Percentiles rank a stretch among this genome's conserved stretches.
These are phyloP conservation scores for Escovopsis sp. DNA, from an alignment of 2,329 filamentous ascomycete species.

Conservation along the genomic window DNA sequence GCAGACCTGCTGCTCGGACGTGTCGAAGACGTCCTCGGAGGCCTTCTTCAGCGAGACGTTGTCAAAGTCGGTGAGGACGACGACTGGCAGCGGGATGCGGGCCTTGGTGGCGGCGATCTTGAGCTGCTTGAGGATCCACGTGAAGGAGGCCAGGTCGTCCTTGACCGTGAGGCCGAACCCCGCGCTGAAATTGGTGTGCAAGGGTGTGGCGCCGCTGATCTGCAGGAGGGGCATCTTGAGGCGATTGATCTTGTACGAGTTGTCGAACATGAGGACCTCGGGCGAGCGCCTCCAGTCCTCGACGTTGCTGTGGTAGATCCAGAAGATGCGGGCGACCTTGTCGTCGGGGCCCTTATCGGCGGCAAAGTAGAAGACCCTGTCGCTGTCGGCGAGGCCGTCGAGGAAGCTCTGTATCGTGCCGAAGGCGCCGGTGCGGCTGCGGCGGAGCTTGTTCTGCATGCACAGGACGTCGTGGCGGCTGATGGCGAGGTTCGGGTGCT, in stretches of 20 bases:
- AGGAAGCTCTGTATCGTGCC: neutral
- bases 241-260: slow-evolving; percentile 5
- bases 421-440: neutral
- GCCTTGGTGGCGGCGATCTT: slow-evolving; percentile 1
- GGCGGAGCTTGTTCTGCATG: neutral
- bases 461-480: neutral
- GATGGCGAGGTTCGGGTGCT: neutral
- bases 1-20: slow-evolving; percentile 1
- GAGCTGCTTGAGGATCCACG: slow-evolving; percentile 1
- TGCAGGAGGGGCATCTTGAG: slow-evolving; percentile 5
- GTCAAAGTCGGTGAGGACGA: slow-evolving; percentile 1
- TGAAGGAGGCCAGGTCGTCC: neutral
- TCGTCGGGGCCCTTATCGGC: neutral
- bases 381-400: neutral
- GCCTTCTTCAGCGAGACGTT: neutral
- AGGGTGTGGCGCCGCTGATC: slow-evolving; percentile 1
- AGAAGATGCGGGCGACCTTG: neutral
- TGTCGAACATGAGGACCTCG: slow-evolving; percentile 4
- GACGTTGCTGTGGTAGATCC: neutral
- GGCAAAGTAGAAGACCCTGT: neutral
- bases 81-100: neutral
- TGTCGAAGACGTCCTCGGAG: neutral
- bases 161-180: slow-evolving; percentile 1
- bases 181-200: neutral
- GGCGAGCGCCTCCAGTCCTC: slow-evolving; percentile 5